These are phyloP conservation scores for Astraeus odoratus DNA, from an alignment of 768 basidiomycete genomes.

Conservation along the genomic window DNA sequence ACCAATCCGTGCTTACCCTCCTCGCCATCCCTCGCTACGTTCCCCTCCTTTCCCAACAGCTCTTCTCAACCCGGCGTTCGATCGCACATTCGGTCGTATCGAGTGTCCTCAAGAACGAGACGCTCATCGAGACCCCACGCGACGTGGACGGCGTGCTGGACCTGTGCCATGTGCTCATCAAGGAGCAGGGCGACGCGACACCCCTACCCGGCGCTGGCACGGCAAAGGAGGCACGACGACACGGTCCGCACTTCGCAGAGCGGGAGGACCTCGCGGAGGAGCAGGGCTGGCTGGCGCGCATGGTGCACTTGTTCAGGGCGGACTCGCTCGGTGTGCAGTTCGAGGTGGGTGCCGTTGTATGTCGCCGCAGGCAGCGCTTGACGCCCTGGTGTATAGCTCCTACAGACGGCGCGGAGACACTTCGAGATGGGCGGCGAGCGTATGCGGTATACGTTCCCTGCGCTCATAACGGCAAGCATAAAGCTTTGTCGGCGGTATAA, in stretches of 20 bases:
- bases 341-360: conserved; percentile 46
- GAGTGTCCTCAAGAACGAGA: conserved; percentile 94
- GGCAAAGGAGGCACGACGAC: conserved; percentile 43
- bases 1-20: conserved; percentile 94
- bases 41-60: conserved; percentile 75
- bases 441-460: conserved; percentile 96
- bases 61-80: conserved; percentile 84
- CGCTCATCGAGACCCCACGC: conserved; percentile 86
- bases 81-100: conserved; percentile 95
- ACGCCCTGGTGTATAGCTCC: conserved; percentile 41
- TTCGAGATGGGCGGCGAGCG: conserved; percentile 90
- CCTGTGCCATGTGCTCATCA: conserved; percentile 86
- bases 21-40: conserved; percentile 90
- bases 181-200: conserved; percentile 65
- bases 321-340: conserved; percentile 87
- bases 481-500: conserved; percentile 92
- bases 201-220: conserved; percentile 23
- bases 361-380: background rate
- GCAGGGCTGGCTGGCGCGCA: conserved; percentile 97
- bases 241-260: conserved; percentile 58
- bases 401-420: conserved; percentile 86
- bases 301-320: conserved; percentile 92
- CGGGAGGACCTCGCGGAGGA: conserved; percentile 94
- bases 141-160: conserved; percentile 93
- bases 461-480: conserved; percentile 88